A percentile compares a stretch with the other conserved stretches of the same genome.
phyloP scores from a whole-genome alignment of 2,329 filamentous ascomycete species.

The Colletotrichum karsti region DNA sequence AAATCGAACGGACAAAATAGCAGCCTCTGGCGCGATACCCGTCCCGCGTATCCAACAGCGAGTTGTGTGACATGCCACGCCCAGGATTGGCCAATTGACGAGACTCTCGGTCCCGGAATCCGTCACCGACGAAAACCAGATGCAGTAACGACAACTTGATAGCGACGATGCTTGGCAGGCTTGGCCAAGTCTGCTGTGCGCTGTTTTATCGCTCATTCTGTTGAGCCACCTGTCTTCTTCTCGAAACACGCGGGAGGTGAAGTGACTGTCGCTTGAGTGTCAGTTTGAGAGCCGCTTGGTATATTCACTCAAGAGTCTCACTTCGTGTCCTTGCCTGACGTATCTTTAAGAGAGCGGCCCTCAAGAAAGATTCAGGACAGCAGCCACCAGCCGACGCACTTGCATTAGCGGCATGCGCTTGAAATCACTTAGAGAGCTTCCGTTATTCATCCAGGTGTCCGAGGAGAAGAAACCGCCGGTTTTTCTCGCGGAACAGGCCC shows the following conservation, averaged over 20 bases:
- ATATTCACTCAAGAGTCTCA: too few relatives aligned
- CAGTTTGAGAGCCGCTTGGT: too few relatives aligned
- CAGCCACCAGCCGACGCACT: too few relatives aligned
- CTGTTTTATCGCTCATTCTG: neutral
- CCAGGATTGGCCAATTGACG: neutral
- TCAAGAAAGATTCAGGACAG: too few relatives aligned
- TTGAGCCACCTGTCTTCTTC: neutral
- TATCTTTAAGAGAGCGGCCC: too few relatives aligned
- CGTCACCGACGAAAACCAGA: neutral
- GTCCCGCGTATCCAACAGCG: neutral
- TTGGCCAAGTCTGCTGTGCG: neutral
- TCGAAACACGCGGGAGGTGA: neutral
- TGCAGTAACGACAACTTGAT: neutral
- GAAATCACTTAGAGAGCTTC: too few relatives aligned
- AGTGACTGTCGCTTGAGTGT: too few relatives aligned
- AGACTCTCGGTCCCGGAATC: neutral
- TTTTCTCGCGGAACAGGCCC: too few relatives aligned
- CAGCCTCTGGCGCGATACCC: neutral
- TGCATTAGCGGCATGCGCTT: too few relatives aligned
- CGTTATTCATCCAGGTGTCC: too few relatives aligned
- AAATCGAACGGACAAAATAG: neutral
- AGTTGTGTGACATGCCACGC: neutral
- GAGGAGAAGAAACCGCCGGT: too few relatives aligned
- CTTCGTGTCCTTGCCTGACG: too few relatives aligned
- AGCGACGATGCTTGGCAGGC: neutral